phyloP scores from a whole-genome alignment of 2,329 filamentous ascomycete species.

The Sclerotinia nivalis region DNA sequence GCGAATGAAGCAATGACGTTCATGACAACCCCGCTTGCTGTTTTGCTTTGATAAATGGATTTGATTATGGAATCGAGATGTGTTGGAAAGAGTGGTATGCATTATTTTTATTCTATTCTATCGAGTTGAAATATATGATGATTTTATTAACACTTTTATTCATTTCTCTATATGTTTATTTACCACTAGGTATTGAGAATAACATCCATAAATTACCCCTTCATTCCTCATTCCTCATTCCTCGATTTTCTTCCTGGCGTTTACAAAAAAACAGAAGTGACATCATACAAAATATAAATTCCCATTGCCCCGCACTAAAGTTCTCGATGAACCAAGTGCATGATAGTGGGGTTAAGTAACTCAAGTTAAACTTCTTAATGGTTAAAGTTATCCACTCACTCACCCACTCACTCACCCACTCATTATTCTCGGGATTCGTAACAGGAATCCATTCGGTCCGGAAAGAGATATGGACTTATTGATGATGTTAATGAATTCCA shows the following conservation, averaged over 20 bases:
- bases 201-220: too few relatives aligned
- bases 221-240: not conserved
- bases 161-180: too few relatives aligned
- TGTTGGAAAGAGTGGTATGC: too few relatives aligned
- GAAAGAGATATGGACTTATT: not conserved
- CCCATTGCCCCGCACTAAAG: not conserved
- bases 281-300: not conserved
- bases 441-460: not conserved
- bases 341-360: not conserved
- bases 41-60: not conserved
- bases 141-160: too few relatives aligned
- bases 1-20: slow-evolving; percentile 9
- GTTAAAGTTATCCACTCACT: too few relatives aligned
- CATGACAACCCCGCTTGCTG: not conserved
- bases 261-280: not conserved
- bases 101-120: not conserved
- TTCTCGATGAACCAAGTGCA: not conserved
- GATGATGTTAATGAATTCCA: not conserved
- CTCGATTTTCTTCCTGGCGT: not conserved
- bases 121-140: too few relatives aligned
- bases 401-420: too few relatives aligned
- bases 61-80: slow-evolving; percentile 1
- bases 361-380: too few relatives aligned
- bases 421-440: not conserved
- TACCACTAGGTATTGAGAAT: too few relatives aligned